A percentile compares a stretch with the other conserved stretches of the same genome.
Conservation (phyloP, 2,329 filamentous ascomycete species). For the Trichoderma sp. region DNA sequence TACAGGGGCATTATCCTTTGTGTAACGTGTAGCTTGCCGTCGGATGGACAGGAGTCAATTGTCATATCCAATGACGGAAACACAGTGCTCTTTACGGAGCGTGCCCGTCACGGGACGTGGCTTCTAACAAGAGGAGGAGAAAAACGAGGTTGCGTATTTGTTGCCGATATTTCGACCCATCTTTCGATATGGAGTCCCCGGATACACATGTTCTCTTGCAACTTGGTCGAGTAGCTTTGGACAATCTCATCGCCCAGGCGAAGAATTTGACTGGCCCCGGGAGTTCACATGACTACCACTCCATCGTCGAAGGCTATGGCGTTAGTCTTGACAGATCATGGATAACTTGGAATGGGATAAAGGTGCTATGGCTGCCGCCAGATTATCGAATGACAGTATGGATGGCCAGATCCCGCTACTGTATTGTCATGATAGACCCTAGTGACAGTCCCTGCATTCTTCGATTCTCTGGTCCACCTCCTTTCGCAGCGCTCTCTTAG, state of each 20-base stretch:
- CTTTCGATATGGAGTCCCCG: not conserved
- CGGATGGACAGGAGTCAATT: not conserved
- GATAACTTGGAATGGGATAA: not conserved
- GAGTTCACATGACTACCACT: not conserved
- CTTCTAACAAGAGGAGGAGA: not conserved
- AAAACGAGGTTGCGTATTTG: not conserved
- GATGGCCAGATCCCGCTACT: not conserved
- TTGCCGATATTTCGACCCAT: not conserved
- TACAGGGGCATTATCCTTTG: not conserved
- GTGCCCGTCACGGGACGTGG: not conserved
- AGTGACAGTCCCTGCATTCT: not conserved
- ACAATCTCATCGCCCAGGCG: not conserved
- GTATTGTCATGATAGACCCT: not conserved
- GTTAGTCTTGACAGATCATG: not conserved
- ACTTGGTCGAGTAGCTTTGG: not conserved
- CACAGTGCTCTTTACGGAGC: not conserved
- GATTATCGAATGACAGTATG: not conserved
- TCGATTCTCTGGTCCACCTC: not conserved
- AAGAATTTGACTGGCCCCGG: not conserved
- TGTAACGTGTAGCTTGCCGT: not conserved
- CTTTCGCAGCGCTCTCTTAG: not conserved
- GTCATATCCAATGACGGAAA: not conserved
- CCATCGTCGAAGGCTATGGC: not conserved
- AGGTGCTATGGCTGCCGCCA: not conserved
- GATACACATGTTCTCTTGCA: not conserved